Evolutionary conservation across 306 rosid genomes (phyloP).

Genomic region (Cucumis hystrix): DNA sequence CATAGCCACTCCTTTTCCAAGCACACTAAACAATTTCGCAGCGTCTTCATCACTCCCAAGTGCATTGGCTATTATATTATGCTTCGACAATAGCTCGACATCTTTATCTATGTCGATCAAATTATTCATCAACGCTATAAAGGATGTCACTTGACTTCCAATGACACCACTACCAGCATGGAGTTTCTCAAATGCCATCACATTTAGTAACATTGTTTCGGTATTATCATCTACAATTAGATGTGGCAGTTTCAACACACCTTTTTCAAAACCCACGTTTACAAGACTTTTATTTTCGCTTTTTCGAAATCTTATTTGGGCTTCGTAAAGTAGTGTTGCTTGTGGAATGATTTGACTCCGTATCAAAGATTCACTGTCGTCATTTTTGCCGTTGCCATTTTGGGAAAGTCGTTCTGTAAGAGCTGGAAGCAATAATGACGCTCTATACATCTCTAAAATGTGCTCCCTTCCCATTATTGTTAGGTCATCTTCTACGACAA

Average conservation of each 20-base stretch:
- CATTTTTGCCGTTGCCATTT: background rate
- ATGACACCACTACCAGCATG: slow-evolving; percentile 22
- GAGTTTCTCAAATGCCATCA: slow-evolving; percentile 40
- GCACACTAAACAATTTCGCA: slow-evolving; percentile 11
- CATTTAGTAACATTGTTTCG: slow-evolving; percentile 19
- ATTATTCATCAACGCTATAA: slow-evolving; percentile 29
- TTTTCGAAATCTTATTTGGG: slow-evolving; percentile 23
- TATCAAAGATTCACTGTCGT: background rate
- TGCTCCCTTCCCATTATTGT: background rate
- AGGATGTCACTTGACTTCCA: slow-evolving; percentile 26
- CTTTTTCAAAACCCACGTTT: slow-evolving; percentile 8
- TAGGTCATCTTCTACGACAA: no score
- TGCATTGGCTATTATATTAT: slow-evolving; percentile 17
- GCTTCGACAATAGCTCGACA: slow-evolving; percentile 14
- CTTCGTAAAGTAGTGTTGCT: slow-evolving; percentile 31
- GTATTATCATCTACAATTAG: slow-evolving; percentile 24
- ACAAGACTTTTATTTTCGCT: slow-evolving; percentile 13
- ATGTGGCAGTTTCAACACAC: slow-evolving; percentile 19
- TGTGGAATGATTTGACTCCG: slow-evolving; percentile 12
- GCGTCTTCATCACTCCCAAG: slow-evolving; percentile 23
- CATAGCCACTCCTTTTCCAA: slow-evolving; percentile 5
- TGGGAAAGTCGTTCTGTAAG: background rate
- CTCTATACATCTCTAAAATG: slow-evolving; percentile 26
- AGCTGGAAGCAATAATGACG: slow-evolving; percentile 2
- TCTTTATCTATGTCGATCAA: slow-evolving; percentile 30